Percentiles rank a stretch among this genome's conserved stretches.
Conservation (phyloP, 2,329 filamentous ascomycete species). For the Aureobasidium sp. region DNA sequence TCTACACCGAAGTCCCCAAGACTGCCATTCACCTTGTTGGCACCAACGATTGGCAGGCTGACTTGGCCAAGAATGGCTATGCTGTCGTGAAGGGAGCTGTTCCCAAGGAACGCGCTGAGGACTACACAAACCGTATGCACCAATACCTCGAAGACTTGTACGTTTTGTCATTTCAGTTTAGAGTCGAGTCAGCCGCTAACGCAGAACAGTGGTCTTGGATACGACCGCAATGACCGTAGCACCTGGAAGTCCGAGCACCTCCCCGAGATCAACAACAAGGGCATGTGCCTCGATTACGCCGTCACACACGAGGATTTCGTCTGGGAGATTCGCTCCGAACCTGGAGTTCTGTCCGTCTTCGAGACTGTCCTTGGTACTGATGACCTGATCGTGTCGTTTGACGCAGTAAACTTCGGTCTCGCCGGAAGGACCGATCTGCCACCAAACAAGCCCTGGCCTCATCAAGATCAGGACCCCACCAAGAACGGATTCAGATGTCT, state of each 20-base stretch:
- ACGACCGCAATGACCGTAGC: slow-evolving; percentile 21
- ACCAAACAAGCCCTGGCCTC: slow-evolving; percentile 28
- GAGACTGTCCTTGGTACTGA: slow-evolving; percentile 28
- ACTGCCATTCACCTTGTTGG: slow-evolving; percentile 5
- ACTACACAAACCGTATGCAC: slow-evolving; percentile 25
- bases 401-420: slow-evolving; percentile 31
- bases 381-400: slow-evolving; percentile 30
- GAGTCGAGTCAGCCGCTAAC: neutral
- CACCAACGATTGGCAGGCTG: neutral
- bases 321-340: slow-evolving; percentile 32
- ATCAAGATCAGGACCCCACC: slow-evolving; percentile 32
- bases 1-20: slow-evolving; percentile 9
- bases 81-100: slow-evolving; percentile 40
- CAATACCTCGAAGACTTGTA: slow-evolving; percentile 26
- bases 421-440: slow-evolving; percentile 23
- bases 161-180: neutral
- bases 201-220: slow-evolving; percentile 11
- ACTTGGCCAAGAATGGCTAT: slow-evolving; percentile 30
- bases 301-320: slow-evolving; percentile 33
- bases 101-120: slow-evolving; percentile 31
- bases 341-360: slow-evolving; percentile 29
- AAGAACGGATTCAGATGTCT: slow-evolving; percentile 42
- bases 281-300: slow-evolving; percentile 25
- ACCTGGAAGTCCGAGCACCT: slow-evolving; percentile 31
- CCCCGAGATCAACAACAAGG: slow-evolving; percentile 27